Conservation (phyloP, 169 alveolate genomes). For the Amoebophrya sp. region DNA sequence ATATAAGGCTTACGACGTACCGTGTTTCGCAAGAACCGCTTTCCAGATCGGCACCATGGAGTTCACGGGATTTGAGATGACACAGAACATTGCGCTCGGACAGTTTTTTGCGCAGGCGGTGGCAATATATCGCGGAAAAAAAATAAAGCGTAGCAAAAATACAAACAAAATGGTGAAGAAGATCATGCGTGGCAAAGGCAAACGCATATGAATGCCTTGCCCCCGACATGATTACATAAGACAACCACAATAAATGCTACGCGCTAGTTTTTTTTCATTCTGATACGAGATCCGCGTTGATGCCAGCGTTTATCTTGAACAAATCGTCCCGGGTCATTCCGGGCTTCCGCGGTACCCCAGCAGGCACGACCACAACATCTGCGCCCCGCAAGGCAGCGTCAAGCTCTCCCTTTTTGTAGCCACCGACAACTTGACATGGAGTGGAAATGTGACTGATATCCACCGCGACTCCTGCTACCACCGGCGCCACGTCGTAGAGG, state of each 20-base stretch:
- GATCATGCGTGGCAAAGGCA: no score
- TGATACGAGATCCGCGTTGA: conserved; percentile 47
- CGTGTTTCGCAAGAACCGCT: conserved; percentile 44
- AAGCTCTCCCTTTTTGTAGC: not conserved
- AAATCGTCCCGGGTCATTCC: conserved; percentile 56
- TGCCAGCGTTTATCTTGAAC: conserved; percentile 50
- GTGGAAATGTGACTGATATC: conserved; percentile 24
- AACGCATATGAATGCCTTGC: no score
- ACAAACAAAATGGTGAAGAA: no score
- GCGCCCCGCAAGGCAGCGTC: conserved; percentile 53
- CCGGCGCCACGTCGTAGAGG: conserved; percentile 27
- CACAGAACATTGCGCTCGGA: conserved; percentile 51
- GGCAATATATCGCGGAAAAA: no score
- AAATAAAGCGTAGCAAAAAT: no score
- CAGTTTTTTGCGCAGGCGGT: conserved; percentile 50
- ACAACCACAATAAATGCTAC: no score
- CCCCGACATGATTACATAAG: no score
- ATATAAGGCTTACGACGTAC: no score
- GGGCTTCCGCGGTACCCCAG: conserved; percentile 57
- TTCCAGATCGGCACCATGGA: conserved; percentile 43
- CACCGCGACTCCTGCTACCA: conserved; percentile 27
- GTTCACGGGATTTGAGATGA: conserved; percentile 57
- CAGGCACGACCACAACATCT: conserved; percentile 54
- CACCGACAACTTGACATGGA: conserved; percentile 18
- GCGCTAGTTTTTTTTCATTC: no score